These are phyloP conservation scores for Brassica cretica DNA, from an alignment of 345 rosid genomes.

Conservation along the genomic window DNA sequence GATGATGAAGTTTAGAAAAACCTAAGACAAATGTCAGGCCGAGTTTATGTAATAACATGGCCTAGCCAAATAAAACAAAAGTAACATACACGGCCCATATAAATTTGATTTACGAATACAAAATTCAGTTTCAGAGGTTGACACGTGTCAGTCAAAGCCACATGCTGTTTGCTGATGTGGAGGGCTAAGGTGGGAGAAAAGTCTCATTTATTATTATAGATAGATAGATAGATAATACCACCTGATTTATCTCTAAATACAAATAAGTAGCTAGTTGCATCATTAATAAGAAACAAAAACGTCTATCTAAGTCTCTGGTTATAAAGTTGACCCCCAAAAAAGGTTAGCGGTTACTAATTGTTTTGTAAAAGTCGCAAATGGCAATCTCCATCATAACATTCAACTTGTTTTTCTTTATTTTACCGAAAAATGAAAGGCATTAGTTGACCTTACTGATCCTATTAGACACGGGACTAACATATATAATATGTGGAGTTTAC, in stretches of 20 bases:
- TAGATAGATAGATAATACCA: too few species aligned
- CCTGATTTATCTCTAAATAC: neutral
- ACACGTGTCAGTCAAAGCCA: too few species aligned
- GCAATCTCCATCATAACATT: neutral
- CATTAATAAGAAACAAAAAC: neutral
- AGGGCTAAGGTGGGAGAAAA: too few species aligned
- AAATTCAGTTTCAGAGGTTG: too few species aligned
- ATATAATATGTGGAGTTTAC: neutral
- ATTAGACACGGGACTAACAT: neutral
- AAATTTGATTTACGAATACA: too few species aligned
- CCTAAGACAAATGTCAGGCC: too few species aligned
- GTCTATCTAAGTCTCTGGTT: conserved; percentile 6
- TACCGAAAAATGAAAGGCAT: neutral
- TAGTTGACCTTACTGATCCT: neutral
- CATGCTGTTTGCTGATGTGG: too few species aligned
- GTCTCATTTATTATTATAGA: too few species aligned
- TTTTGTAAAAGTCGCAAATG: conserved; percentile 1
- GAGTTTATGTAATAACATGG: too few species aligned
- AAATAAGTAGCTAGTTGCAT: neutral
- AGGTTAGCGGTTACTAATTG: neutral
- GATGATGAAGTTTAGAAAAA: too few species aligned
- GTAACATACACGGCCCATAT: too few species aligned
- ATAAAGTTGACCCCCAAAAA: conserved; percentile 9
- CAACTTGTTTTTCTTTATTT: neutral
- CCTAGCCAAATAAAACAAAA: too few species aligned